Base-by-base conservation (phyloP, 768 basidiomycete genomes). In the Auricularia auricula-judae region DNA sequence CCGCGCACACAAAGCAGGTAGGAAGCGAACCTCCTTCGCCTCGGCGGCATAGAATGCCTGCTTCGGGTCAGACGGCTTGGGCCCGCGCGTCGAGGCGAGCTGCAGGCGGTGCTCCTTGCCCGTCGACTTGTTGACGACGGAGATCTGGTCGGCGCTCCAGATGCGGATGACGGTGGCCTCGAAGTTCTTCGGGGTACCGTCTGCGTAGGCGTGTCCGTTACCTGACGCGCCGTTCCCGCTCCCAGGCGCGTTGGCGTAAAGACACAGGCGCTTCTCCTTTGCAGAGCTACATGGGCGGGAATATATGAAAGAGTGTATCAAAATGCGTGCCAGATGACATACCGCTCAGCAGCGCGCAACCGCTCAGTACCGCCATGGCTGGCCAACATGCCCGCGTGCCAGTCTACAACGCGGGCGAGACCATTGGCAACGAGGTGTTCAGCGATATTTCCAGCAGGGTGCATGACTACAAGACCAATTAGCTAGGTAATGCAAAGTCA, bases 371-470 rank as follows among this genome's bases (percentile, higher is more conserved):
- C 89, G 47, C 93, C 93, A 62, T 81, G 79, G 63, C 80, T 83
- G 1, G 92, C 86, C 23, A 99, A 84, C 83, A 98, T 89, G 23
- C 95, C 95, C 16, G 96, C 94, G 73, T 99, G 96, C 95, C 95
- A 98, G 72, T 96, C 95, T 65, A 98, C 88, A 61, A 98, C 82
- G 65, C 92, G 88, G 18, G 95, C 96, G 1, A 98, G 80, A 35
- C 96, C 95, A 56, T 85, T 83, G 3, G 82, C 84, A 35, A 93
- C 86, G 44, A 99, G 80, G 74, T 89, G 86, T 69, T 96, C 92
- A 12, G 93, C 94, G 33, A 99, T 88, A 75, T 97, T 97, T 36
- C 96, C 96, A 18, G 87, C 91, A 8, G 96, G 94, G 72, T 98
- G 96, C 51, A 91, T 76, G 12, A 92, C 89, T 91, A 56, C 2